Conservation (phyloP, 495 filamentous ascomycete species). For the Penicillium atrosanguineum region DNA sequence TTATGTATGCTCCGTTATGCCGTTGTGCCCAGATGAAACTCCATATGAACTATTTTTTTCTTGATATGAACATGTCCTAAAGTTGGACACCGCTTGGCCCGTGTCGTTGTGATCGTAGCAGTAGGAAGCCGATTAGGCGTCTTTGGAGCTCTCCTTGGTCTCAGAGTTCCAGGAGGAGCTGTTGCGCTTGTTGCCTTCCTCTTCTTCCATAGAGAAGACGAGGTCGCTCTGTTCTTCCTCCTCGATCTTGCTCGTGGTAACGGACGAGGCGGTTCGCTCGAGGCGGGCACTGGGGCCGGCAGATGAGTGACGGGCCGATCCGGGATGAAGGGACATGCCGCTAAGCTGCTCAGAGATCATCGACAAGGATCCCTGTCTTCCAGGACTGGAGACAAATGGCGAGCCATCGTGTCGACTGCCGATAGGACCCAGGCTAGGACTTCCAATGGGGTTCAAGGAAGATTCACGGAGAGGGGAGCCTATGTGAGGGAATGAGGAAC, state of each 20-base stretch:
- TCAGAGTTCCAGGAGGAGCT: constrained; percentile 34
- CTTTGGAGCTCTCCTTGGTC: constrained; percentile 20
- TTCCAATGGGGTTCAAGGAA: constrained; percentile 53
- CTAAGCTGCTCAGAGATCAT: constrained; percentile 69
- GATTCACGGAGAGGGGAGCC: constrained; percentile 94
- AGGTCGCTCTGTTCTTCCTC: constrained; percentile 63
- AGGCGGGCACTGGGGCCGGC: constrained; percentile 28
- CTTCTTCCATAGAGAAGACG: constrained; percentile 82
- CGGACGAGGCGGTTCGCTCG: constrained; percentile 45
- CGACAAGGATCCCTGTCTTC: constrained; percentile 63
- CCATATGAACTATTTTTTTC: constrained; percentile 22
- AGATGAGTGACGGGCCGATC: constrained; percentile 40
- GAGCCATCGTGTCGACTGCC: constrained; percentile 58
- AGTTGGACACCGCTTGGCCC: constrained; percentile 11
- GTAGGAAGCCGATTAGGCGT: constrained; percentile 16
- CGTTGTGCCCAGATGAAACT: constrained; percentile 22
- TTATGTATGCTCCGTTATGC: constrained; percentile 19
- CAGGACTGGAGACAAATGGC: constrained; percentile 63
- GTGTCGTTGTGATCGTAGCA: constrained; percentile 21
- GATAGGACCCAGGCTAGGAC: constrained; percentile 63
- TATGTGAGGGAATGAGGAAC: constrained; percentile 75
- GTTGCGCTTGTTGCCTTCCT: constrained; percentile 49
- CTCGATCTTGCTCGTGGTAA: constrained; percentile 65
- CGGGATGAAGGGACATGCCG: constrained; percentile 47
- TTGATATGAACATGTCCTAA: constrained; percentile 22